Base-by-base conservation (phyloP, 805 yeast species). In the Grigorovia humatica region DNA sequence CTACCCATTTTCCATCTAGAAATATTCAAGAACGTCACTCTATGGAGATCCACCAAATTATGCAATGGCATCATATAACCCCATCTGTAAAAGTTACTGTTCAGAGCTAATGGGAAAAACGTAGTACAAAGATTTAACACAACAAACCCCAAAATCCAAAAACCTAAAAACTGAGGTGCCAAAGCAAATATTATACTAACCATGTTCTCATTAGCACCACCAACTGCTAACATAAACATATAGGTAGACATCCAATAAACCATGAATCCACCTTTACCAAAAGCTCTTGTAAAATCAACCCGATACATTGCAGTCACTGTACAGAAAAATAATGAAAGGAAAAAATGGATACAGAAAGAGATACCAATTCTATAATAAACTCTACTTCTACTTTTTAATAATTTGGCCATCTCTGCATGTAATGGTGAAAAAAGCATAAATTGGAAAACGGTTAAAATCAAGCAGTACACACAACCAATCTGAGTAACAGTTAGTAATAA, bases 221-320 rank as follows among this genome's bases (percentile, higher is more conserved):
- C 95, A 29, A 85, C 83, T 0, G 90, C 86, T 54, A 80, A 69
- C 87, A 86, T 81, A 7, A 87, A 77, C 48, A 86, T 58, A 62
- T 70, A 86, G 5, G 81, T 74, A 19, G 81, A 57, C 78, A 82
- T 74, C 95, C 95, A 87, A 57, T 77, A 78, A 1, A 86, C 82
- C 44, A 86, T 75, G 65, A 85, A 86, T 0, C 95, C 95, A 19
- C 95, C 95, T 9, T 81, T 78, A 1, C 88, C 89, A 70, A 79
- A 85, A 0, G 87, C 67, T 2, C 49, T 59, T 13, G 78, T 74
- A 61, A 82, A 77, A 58, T 79, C 78, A 32, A 83, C 75, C 59
- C 83, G 88, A 71, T 79, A 82, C 2, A 86, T 86, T 18, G 84
- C 77, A 35, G 87, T 75, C 2, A 85, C 79, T 32, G 79, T 67